Base-by-base conservation (phyloP, 768 basidiomycete species). In the Rhizopogon rudus region DNA sequence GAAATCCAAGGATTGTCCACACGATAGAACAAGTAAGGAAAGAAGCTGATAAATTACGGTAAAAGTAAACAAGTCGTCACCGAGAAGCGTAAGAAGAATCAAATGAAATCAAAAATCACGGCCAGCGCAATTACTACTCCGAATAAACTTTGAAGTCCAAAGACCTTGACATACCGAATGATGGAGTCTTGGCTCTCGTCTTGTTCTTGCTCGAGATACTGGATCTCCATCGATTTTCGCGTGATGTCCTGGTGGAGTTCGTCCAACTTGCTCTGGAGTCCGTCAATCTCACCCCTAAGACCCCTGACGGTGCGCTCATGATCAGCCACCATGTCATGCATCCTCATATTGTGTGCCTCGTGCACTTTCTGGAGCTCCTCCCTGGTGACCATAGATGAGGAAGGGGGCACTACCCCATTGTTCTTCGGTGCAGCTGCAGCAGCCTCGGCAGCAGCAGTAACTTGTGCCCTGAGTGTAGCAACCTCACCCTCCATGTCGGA, bases 401-500 rank as follows among this genome's bases (percentile, higher is more conserved):
- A 67, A 17, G 67, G 62, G 41, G 71, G 66, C 20, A 69, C 63
- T 1, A 67, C 71, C 13, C 82, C 84, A 57, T 86, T 88, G 57
- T 70, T 79, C 69, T 80, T 84, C 3, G 83, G 78, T 3, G 80
- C 66, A 29, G 73, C 67, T n/a, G 71, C 60, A 2, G 73, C 63
- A 48, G 81, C 80, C 14, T 22, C 48, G 0, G 35, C 13, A 8
- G 78, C 74, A 17, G 75, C 76, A 39, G 74, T 66, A 10, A 83
- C 59, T 6, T 80, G 70, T 9, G 88, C 87, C 65, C 73, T 85
- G 40, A 78, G 66, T 37, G 82, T 89, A 16, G 83, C 79, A 43
- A 91, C 68, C 65, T 93, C 91, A 40, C 88, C 88, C 69, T 92
- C 86, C 57, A 91, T 66, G 66, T 92, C 90, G 17, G 87, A 86